Evolutionary conservation across 176 grass and related monocot species (phyloP).

Genomic region (Aegilops sharonensis): DNA sequence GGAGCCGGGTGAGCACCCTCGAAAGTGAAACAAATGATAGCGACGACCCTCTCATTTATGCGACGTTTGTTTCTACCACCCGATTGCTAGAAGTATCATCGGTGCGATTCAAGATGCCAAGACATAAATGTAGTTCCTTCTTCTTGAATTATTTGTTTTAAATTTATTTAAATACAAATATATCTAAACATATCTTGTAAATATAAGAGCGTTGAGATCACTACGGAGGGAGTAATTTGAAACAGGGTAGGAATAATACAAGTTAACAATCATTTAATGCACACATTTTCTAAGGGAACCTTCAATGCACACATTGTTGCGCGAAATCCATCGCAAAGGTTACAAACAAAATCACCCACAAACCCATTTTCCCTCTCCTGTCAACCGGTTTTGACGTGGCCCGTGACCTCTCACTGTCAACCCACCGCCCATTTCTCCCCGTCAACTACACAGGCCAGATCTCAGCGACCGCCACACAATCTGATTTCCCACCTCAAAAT

Average conservation of each 20-base stretch:
- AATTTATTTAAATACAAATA: too few species aligned
- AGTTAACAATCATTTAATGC: not conserved
- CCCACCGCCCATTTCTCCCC: conserved; percentile 20
- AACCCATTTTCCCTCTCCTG: not conserved
- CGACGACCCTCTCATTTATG: not conserved
- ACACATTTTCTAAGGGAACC: not conserved
- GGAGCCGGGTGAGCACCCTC: not conserved
- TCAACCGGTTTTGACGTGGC: conserved; percentile 3
- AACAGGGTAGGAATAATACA: too few species aligned
- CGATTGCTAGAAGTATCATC: not conserved
- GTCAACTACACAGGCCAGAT: not conserved
- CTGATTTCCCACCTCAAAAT: not conserved
- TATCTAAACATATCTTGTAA: too few species aligned
- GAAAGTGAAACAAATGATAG: not conserved
- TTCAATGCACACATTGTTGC: not conserved
- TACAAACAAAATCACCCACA: not conserved
- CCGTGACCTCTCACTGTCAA: not conserved
- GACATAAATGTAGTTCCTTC: too few species aligned
- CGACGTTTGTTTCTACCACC: not conserved
- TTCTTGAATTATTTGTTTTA: too few species aligned
- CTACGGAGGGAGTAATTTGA: too few species aligned
- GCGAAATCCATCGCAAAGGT: not conserved
- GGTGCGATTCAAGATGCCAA: not conserved
- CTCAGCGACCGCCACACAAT: not conserved
- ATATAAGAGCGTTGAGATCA: too few species aligned